Evolutionary conservation across 441 rosid genomes (phyloP), one percentile per base, ranked within the genome.

Genomic region (Populus hybrid): DNA sequence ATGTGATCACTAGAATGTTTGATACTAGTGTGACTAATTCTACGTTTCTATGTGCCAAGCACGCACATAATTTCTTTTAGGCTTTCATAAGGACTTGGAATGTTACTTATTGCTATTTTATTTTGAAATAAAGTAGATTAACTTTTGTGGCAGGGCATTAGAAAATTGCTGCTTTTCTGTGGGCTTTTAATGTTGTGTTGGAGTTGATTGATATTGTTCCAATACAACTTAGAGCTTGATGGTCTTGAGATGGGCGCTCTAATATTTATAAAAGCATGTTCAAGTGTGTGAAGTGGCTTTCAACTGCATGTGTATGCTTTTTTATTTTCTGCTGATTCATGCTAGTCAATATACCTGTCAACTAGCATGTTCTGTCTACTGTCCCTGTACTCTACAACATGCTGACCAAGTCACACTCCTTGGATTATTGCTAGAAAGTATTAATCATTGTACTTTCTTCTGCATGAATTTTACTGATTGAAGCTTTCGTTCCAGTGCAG

Each of bases 401-500:
- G 61, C n/a, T 53, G 61, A 53, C 61, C 9, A 53, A 53, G 61
- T 53, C 61, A 53, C 8, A 53, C 8, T 16, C n/a, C 61, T 53
- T 53, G 61, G 61, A 53, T 53, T 16, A 18, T 53, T 6, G 7
- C 61, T 53, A 53, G 7, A 30, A 53, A 53, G 61, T 53, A 53
- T 16, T 6, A 53, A 16, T 5, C 61, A 2, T 5, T 53, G 61
- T 78, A 10, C 10, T 68, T 50, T 2, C 72, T 67, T 69, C 10
- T 34, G 68, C 73, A 57, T 46, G 53, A 38, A 61, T 70, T 40
- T 42, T 64, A 64, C 36, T 50, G 26, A 63, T 64, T 70, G 32
- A 59, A 59, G 53, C 36, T 57, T 79, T 24, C 68, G 46, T 61
- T 32, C 1, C 34, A 8, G 53, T 77, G 67, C 75, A 75, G 81